These are phyloP conservation scores for Ustilago lituana DNA, from an alignment of 1,284 basidiomycete species.

Conservation along the genomic window DNA sequence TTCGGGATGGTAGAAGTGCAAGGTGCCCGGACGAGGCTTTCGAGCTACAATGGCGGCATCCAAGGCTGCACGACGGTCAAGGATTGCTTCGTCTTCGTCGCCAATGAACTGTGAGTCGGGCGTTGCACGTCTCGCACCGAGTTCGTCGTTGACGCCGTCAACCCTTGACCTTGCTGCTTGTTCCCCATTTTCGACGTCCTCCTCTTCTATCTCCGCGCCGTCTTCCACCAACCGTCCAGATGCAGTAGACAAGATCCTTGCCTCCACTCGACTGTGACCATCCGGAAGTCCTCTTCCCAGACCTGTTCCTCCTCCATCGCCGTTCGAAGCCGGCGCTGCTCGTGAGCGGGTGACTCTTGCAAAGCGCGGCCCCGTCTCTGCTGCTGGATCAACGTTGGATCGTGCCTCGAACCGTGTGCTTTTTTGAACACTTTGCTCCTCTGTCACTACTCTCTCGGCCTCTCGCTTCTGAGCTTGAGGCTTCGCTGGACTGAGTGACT, in stretches of 20 bases:
- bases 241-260: constrained; percentile 24
- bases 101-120: constrained; percentile 34
- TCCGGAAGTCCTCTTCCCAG: constrained; percentile 26
- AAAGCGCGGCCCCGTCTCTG: background rate
- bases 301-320: constrained; percentile 8
- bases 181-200: background rate
- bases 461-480: constrained; percentile 5
- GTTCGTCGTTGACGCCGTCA: constrained; percentile 7
- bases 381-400: background rate
- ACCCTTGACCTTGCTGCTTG: background rate
- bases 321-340: background rate
- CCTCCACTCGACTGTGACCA: background rate
- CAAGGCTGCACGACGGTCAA: constrained; percentile 23
- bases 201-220: constrained; percentile 9
- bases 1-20: constrained; percentile 29
- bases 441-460: background rate
- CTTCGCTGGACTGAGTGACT: constrained; percentile 25
- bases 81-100: constrained; percentile 31
- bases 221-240: constrained; percentile 38
- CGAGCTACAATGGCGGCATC: constrained; percentile 34
- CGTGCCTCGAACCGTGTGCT: background rate
- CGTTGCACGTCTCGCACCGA: constrained; percentile 16
- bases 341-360: constrained; percentile 5
- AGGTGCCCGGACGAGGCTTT: constrained; percentile 29
- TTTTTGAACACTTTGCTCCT: background rate